These are phyloP conservation scores for Cucurbita ficifolia DNA, from an alignment of 306 rosid genomes.

Conservation along the genomic window DNA sequence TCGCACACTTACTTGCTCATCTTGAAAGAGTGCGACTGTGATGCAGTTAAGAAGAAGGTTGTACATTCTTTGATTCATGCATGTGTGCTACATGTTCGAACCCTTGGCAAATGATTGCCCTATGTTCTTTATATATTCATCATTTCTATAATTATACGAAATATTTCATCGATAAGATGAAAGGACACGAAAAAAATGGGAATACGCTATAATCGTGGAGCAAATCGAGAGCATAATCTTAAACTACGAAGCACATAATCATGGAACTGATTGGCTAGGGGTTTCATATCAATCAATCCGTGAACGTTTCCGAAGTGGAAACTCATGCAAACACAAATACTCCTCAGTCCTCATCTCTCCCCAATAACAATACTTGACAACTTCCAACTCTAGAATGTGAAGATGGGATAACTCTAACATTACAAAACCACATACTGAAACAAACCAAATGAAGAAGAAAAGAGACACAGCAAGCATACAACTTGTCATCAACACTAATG, in stretches of 20 bases:
- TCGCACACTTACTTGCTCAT: too few relatives aligned
- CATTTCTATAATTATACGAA: too few relatives aligned
- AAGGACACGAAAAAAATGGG: too few relatives aligned
- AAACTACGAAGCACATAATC: background rate
- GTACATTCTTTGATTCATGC: too few relatives aligned
- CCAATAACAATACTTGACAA: background rate
- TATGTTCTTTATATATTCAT: too few relatives aligned
- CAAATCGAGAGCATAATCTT: background rate
- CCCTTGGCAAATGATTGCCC: too few relatives aligned
- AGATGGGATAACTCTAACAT: background rate
- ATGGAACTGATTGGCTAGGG: background rate
- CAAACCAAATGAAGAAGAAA: background rate
- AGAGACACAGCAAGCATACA: background rate
- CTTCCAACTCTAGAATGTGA: background rate
- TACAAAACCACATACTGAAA: background rate
- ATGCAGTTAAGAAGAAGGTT: too few relatives aligned
- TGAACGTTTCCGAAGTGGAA: background rate
- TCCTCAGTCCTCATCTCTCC: background rate
- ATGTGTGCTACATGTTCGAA: too few relatives aligned
- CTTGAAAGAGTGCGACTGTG: too few relatives aligned
- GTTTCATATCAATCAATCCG: background rate
- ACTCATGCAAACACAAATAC: background rate
- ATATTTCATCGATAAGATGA: too few relatives aligned
- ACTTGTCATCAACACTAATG: background rate
- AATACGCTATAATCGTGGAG: background rate